Evolutionary conservation across 208 protist genomes (phyloP).

Genomic region (Leishmania martiniquensis): DNA sequence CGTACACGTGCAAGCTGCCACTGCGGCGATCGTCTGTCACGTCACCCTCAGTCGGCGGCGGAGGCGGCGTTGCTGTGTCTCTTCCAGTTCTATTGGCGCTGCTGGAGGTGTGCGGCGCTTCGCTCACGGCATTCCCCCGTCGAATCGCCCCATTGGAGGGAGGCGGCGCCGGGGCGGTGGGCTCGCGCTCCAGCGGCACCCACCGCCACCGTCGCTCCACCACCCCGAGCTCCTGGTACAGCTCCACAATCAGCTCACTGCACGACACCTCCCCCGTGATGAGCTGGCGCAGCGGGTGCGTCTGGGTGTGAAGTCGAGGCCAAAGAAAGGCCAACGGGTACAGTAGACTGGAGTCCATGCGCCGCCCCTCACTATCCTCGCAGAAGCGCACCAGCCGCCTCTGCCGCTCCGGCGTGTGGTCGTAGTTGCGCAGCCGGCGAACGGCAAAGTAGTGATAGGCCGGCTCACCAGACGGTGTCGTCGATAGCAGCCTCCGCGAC

Average conservation of each 20-base stretch:
- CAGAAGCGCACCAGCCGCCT: constrained; percentile 28
- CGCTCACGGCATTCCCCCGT: background rate
- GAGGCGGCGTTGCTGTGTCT: background rate
- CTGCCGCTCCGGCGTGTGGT: constrained; percentile 33
- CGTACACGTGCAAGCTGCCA: constrained; percentile 31
- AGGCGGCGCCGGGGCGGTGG: background rate
- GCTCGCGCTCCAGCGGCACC: constrained; percentile 28
- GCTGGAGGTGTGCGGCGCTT: background rate
- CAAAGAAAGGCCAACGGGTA: constrained; percentile 54
- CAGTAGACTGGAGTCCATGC: constrained; percentile 43
- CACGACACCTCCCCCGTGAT: constrained; percentile 49
- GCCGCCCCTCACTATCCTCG: constrained; percentile 33
- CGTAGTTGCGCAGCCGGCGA: constrained; percentile 51
- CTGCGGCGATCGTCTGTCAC: constrained; percentile 14
- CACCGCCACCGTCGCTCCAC: constrained; percentile 48
- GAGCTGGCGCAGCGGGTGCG: constrained; percentile 24
- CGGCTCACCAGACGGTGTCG: constrained; percentile 17
- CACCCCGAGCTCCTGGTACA: constrained; percentile 72
- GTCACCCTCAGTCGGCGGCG: constrained; percentile 20
- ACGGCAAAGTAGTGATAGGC: constrained; percentile 73
- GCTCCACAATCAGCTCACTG: constrained; percentile 67
- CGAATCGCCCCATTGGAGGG: background rate
- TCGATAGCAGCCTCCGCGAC: constrained; percentile 48
- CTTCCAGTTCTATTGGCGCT: background rate
- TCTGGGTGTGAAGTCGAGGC: constrained; percentile 44